Conservation (phyloP, 345 rosid genomes). For the Acer yangbiense region DNA sequence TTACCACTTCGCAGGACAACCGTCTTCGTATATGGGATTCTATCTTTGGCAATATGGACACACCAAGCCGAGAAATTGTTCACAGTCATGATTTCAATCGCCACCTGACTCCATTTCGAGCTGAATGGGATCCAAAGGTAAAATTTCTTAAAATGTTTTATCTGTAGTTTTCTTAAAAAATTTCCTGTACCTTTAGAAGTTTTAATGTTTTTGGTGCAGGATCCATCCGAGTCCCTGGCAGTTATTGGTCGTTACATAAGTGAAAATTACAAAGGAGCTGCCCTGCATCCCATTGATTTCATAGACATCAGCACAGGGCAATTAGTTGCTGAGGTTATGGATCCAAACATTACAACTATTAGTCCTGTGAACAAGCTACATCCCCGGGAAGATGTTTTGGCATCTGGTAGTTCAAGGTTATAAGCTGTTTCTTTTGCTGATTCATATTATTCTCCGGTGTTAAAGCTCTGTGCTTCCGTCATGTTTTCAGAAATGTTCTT, state of each 20-base stretch:
- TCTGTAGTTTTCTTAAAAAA: neutral
- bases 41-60: slow-evolving; percentile 73
- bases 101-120: slow-evolving; percentile 89
- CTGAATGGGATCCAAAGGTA: slow-evolving; percentile 99
- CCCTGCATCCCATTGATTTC: slow-evolving; percentile 95
- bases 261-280: slow-evolving; percentile 85
- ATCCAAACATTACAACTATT: slow-evolving; percentile 90
- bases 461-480: neutral
- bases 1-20: slow-evolving; percentile 90
- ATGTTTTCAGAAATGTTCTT: neutral
- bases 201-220: slow-evolving; percentile 45
- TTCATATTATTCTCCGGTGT: neutral
- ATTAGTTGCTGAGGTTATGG: slow-evolving; percentile 90
- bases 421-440: slow-evolving; percentile 8
- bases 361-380: slow-evolving; percentile 94
- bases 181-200: neutral
- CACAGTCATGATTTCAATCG: slow-evolving; percentile 98
- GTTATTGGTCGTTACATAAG: slow-evolving; percentile 93
- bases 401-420: slow-evolving; percentile 94
- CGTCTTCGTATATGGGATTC: slow-evolving; percentile 94
- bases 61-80: slow-evolving; percentile 94
- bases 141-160: slow-evolving; percentile 1
- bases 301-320: slow-evolving; percentile 82
- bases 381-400: slow-evolving; percentile 92
- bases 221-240: slow-evolving; percentile 82